Base-by-base conservation (phyloP, 1,139 yeast genomes). In the Candida sojae region DNA sequence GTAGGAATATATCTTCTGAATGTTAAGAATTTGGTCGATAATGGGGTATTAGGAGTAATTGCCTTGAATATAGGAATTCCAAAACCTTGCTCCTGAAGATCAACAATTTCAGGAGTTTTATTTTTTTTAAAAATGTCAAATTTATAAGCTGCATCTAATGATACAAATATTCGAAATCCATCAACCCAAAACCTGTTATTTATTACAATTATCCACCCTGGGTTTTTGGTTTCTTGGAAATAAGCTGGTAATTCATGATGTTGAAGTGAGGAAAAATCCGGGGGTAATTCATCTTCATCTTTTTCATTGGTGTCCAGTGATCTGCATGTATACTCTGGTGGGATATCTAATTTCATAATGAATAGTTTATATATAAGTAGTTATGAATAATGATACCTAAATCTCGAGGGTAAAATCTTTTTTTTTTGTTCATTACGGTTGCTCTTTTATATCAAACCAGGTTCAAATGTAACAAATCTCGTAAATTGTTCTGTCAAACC, bases 11-110 rank as follows among this genome's bases (percentile, higher is more conserved):
- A 53, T 34, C 44, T 47, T 41, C 49, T 48, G 31, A 53, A 49
- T 0, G 51, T 48, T 13, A 53, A 29, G 25, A 50, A 51, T 37
- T 44, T 50, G 11, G 46, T 30, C 2, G 45, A 32, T 7, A 48
- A 30, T n/a, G 51, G 47, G 5, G 39, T 35, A n/a, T 40, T 10
- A 10, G 50, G 21, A 9, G 43, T 45, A 1, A 49, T 35, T 11
- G 46, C 53, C 45, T 47, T 52, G 42, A 51, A 48, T 42, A 53
- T 40, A 4, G 57, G 57, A 2, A 53, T 34, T 1, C 54, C 57
- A 12, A 33, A 35, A 3, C 57, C 57, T 42, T 43, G 48, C 8
- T 40, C 28, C 42, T 49, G 51, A 26, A 53, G 40, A 3, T 48
- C 47, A 6, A 29, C 11, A 2, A 51, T 40, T 29, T 47, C 48